Evolutionary conservation across 768 basidiomycete species (phyloP).

Genomic region (Termitomyces sp.): DNA sequence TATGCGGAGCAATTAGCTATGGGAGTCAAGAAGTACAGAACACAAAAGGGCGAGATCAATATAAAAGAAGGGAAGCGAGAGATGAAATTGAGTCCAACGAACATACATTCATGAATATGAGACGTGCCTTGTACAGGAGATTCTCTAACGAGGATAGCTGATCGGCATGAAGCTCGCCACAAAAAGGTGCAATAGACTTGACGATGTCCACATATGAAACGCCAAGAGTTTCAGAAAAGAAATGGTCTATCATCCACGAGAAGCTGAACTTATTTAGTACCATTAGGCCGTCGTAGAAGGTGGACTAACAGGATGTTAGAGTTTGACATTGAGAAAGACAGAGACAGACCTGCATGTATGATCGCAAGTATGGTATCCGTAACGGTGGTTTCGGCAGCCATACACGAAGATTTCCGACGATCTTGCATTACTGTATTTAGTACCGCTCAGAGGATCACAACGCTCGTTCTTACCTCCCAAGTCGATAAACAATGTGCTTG

Average conservation of each 20-base stretch:
- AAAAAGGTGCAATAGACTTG: constrained; percentile 30
- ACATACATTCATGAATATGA: constrained; percentile 4
- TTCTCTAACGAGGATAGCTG: constrained; percentile 37
- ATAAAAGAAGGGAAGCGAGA: background rate
- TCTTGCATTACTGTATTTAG: constrained; percentile 17
- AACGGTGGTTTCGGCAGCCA: constrained; percentile 37
- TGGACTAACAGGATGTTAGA: constrained; percentile 32
- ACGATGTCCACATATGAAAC: constrained; percentile 43
- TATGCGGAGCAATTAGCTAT: constrained; percentile 54
- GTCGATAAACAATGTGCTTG: constrained; percentile 37
- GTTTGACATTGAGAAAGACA: background rate
- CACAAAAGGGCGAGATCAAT: background rate
- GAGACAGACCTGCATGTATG: constrained; percentile 48
- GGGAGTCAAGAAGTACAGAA: constrained; percentile 1
- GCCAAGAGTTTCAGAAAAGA: constrained; percentile 60
- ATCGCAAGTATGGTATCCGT: constrained; percentile 54
- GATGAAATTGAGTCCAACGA: background rate
- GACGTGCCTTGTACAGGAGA: constrained; percentile 34
- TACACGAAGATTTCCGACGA: constrained; percentile 43
- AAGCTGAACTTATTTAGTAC: constrained; percentile 46
- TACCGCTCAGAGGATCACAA: background rate
- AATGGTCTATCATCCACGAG: constrained; percentile 53
- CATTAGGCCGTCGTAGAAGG: constrained; percentile 50
- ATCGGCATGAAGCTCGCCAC: constrained; percentile 34
- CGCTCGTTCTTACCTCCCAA: constrained; percentile 51